Base-by-base conservation (phyloP, 805 yeast species). In the Starmera quercuum region DNA sequence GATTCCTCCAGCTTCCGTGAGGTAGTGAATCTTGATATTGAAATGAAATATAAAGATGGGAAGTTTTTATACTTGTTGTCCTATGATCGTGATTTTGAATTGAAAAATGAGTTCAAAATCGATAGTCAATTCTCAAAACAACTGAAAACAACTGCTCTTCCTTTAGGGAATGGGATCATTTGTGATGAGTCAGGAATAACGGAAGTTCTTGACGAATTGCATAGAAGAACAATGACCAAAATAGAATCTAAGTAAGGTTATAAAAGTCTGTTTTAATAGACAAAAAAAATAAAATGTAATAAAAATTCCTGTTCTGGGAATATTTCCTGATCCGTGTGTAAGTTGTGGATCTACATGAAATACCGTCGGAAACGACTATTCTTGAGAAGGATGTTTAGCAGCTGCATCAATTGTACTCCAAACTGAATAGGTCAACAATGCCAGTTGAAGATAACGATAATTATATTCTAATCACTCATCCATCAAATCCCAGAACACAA, bases 401-500 rank as follows among this genome's bases (percentile, higher is more conserved):
- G n/a, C n/a, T n/a, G n/a, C n/a, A n/a, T n/a, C n/a, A n/a, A n/a
- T n/a, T 21, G 8, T 21, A 11, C 11, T 24, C 7, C 26, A 24
- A n/a, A 24, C 12, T 11, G 6, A 24, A 8, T 12, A 7, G 26
- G 7, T 24, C n/a, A 12, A 26, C 18, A 41, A 80, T 82, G 88
- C 54, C 83, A 15, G 71, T 85, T 29, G 78, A 79, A 61, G 80
- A 78, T 48, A 66, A 74, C 19, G 85, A 71, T 22, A 72, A 68
- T 29, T 70, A 68, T 42, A 90, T 85, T 21, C 56, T 73, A 5
- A 43, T 86, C 19, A 66, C 78, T 2, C 76, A 69, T 34, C 79
- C 78, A 16, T 58, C 61, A 5, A 63, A 71, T 41, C 57, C 69
- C 3, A 47, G 56, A 23, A 74, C 92, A 14, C 54, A 63, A 13